Percentiles rank a stretch among this genome's conserved stretches.
Evolutionary conservation across 352 stramenopile genomes (phyloP).

Genomic region (Pythium rhizo-oryzae): DNA sequence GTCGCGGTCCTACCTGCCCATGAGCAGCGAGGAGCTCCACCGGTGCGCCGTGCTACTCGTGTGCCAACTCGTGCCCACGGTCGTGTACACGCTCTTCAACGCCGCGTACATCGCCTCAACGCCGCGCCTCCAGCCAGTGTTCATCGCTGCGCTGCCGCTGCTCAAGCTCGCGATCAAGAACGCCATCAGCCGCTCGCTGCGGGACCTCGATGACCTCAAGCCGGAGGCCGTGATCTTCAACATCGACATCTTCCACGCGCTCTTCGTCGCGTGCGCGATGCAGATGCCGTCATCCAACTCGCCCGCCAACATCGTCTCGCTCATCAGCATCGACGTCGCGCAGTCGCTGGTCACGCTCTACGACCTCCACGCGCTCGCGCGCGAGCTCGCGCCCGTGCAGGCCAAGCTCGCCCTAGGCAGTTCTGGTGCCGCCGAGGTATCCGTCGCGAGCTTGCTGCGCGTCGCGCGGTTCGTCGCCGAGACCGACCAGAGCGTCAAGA

Average conservation of each 20-base stretch:
- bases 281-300: background rate
- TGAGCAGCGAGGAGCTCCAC: background rate
- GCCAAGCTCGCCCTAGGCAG: background rate
- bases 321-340: too few relatives aligned
- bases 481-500: conserved; percentile 11
- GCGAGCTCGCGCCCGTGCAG: background rate
- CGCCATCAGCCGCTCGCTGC: conserved; percentile 8
- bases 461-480: conserved; percentile 10
- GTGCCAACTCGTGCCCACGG: conserved; percentile 22
- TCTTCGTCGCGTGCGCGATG: conserved; percentile 15
- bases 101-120: conserved; percentile 17
- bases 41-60: conserved; percentile 20
- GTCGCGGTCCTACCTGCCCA: background rate
- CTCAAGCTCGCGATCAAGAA: conserved; percentile 32
- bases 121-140: conserved; percentile 15
- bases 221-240: conserved; percentile 15
- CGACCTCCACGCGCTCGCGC: background rate
- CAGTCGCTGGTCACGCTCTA: too few relatives aligned
- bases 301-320: too few relatives aligned
- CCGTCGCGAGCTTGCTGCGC: background rate
- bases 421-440: background rate
- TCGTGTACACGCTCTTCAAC: conserved; percentile 33
- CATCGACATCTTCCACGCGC: conserved; percentile 24
- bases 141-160: conserved; percentile 14
- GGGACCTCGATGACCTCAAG: conserved; percentile 15